Conservation (phyloP, 805 yeast species). For the fission yeast (Schizosaccharomyces pombe) region DNA sequence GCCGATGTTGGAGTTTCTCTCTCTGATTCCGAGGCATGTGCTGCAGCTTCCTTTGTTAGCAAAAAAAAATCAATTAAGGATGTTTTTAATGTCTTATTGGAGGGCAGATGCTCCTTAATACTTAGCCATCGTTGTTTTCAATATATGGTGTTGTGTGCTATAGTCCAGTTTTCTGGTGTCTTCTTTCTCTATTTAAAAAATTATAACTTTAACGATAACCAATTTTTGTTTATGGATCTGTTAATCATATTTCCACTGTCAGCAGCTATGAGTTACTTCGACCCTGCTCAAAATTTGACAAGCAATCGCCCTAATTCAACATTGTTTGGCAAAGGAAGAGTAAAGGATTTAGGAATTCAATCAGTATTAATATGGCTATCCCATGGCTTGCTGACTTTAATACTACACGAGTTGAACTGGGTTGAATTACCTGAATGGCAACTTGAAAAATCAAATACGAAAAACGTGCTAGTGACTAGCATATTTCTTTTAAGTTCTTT, state of each 20-base stretch:
- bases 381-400: neutral
- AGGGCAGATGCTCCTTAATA: slow-evolving; percentile 84
- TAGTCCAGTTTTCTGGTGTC: slow-evolving; percentile 80
- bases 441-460: neutral
- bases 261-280: slow-evolving; percentile 89
- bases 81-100: slow-evolving; percentile 70
- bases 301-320: slow-evolving; percentile 80
- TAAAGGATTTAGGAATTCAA: neutral
- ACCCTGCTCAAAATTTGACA: slow-evolving; percentile 38
- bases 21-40: slow-evolving; percentile 94
- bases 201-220: slow-evolving; percentile 86
- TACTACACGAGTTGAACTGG: neutral
- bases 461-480: neutral
- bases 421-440: neutral
- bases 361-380: neutral
- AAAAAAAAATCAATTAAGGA: slow-evolving; percentile 75
- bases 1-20: slow-evolving; percentile 92
- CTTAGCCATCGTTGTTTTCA: slow-evolving; percentile 93
- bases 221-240: slow-evolving; percentile 78
- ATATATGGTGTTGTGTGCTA: slow-evolving; percentile 91
- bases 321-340: slow-evolving; percentile 21
- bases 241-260: slow-evolving; percentile 83
- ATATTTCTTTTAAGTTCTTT: neutral
- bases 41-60: slow-evolving; percentile 95
- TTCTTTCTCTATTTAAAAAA: slow-evolving; percentile 68